A percentile compares a stretch with the other conserved stretches of the same genome.
phyloP scores from a whole-genome alignment of 1,139 yeast genomes.

The Pichiaceae sp. region DNA sequence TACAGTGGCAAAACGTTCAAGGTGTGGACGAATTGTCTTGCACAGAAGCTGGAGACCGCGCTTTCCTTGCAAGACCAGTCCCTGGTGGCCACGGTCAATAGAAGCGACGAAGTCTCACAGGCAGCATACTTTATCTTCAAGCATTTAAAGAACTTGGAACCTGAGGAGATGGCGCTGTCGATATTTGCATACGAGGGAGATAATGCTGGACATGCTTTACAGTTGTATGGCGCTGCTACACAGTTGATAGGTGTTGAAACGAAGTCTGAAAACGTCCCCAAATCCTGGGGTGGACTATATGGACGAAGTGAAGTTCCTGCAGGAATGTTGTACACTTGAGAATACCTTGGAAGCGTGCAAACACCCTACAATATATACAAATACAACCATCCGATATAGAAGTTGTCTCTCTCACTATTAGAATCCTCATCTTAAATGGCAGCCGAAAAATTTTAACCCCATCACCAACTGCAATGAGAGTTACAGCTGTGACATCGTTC shows the following conservation, averaged over 20 bases:
- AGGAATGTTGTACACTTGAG: slow-evolving; percentile 48
- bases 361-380: too few species aligned
- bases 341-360: too few species aligned
- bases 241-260: slow-evolving; percentile 22
- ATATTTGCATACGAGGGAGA: slow-evolving; percentile 84
- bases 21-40: slow-evolving; percentile 15
- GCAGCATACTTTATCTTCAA: slow-evolving; percentile 8
- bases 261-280: slow-evolving; percentile 35
- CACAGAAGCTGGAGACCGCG: slow-evolving; percentile 9
- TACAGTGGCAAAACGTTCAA: slow-evolving; percentile 9
- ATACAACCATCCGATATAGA: too few species aligned
- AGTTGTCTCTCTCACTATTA: too few species aligned
- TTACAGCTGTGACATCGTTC: slow-evolving; percentile 41
- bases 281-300: slow-evolving; percentile 80
- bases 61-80: slow-evolving; percentile 4
- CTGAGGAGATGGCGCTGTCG: slow-evolving; percentile 19
- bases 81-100: slow-evolving; percentile 3
- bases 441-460: neutral
- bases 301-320: slow-evolving; percentile 62
- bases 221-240: slow-evolving; percentile 36
- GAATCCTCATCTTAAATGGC: too few species aligned
- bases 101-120: slow-evolving; percentile 9
- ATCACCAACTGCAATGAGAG: slow-evolving; percentile 35
- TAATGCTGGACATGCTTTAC: slow-evolving; percentile 64
- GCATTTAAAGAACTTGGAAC: slow-evolving; percentile 3